Percentiles rank a stretch among this genome's conserved stretches.
Evolutionary conservation across 306 rosid genomes (phyloP).

Genomic region (Canavalia gladiata): DNA sequence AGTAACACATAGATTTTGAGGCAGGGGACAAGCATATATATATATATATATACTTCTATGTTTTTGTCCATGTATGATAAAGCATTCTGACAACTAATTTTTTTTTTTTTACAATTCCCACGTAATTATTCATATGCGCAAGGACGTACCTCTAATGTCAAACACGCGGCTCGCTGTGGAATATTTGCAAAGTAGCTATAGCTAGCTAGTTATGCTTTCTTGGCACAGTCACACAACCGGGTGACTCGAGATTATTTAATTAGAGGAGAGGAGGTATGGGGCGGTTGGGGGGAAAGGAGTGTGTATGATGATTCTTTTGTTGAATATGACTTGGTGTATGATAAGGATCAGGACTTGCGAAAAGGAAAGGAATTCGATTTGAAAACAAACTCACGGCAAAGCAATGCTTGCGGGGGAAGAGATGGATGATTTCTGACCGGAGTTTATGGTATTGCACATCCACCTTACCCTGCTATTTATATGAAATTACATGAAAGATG

Average conservation of each 20-base stretch:
- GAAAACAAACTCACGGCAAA: not conserved
- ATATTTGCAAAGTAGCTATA: not conserved
- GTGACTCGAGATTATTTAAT: not conserved
- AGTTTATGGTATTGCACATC: not conserved
- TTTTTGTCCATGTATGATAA: not conserved
- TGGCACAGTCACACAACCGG: not conserved
- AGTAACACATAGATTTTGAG: not conserved
- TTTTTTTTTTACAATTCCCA: no score
- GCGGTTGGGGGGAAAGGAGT: not conserved
- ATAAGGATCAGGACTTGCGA: not conserved
- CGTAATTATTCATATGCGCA: not conserved
- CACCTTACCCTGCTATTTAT: slow-evolving; percentile 3
- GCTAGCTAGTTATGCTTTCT: not conserved
- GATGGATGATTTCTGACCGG: not conserved
- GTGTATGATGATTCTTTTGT: not conserved
- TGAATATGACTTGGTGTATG: not conserved
- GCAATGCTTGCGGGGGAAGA: not conserved
- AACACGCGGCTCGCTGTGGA: not conserved
- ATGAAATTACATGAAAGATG: not conserved
- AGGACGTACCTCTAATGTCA: not conserved
- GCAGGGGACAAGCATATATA: slow-evolving; percentile 23
- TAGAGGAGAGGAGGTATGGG: not conserved
- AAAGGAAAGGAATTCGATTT: not conserved
- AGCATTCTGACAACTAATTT: not conserved
- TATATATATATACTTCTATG: not conserved